Evolutionary conservation across 1,284 basidiomycete species (phyloP).

Genomic region (Sphaerobolus stellatus): DNA sequence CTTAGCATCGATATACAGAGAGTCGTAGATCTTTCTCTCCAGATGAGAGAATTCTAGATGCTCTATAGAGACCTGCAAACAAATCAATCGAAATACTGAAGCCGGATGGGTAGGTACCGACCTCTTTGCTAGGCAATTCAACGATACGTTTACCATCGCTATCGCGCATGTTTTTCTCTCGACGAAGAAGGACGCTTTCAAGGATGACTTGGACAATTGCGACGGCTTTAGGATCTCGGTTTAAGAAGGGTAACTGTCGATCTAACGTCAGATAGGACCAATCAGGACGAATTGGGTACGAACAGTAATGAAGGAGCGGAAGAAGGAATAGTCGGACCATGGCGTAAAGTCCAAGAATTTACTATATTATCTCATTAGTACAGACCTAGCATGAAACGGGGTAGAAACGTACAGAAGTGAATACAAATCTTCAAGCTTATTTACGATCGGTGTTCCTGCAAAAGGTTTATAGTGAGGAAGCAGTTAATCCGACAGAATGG

Average conservation of each 20-base stretch:
- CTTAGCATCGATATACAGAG: conserved; percentile 68
- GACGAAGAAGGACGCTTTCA: conserved; percentile 83
- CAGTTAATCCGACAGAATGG: not conserved
- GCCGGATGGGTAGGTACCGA: conserved; percentile 27
- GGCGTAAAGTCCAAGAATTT: conserved; percentile 90
- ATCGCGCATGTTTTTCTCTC: conserved; percentile 95
- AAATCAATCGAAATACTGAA: not conserved
- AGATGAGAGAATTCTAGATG: conserved; percentile 72
- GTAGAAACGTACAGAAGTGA: conserved; percentile 67
- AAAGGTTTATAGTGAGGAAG: not conserved
- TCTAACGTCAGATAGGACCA: not conserved
- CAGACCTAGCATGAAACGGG: not conserved
- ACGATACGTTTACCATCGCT: conserved; percentile 87
- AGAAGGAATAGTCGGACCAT: conserved; percentile 89
- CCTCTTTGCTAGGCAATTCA: conserved; percentile 83
- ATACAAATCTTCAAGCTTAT: conserved; percentile 90
- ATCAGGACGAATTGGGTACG: not conserved
- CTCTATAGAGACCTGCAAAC: conserved; percentile 57
- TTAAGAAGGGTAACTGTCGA: conserved; percentile 87
- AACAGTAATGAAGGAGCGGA: conserved; percentile 62
- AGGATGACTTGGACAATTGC: conserved; percentile 92
- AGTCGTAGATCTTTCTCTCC: conserved; percentile 82
- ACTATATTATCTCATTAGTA: conserved; percentile 37
- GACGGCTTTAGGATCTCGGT: conserved; percentile 85
- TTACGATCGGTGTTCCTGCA: conserved; percentile 91